Base-by-base conservation (phyloP, 2,329 filamentous ascomycete species). In the Curvularia sp. region DNA sequence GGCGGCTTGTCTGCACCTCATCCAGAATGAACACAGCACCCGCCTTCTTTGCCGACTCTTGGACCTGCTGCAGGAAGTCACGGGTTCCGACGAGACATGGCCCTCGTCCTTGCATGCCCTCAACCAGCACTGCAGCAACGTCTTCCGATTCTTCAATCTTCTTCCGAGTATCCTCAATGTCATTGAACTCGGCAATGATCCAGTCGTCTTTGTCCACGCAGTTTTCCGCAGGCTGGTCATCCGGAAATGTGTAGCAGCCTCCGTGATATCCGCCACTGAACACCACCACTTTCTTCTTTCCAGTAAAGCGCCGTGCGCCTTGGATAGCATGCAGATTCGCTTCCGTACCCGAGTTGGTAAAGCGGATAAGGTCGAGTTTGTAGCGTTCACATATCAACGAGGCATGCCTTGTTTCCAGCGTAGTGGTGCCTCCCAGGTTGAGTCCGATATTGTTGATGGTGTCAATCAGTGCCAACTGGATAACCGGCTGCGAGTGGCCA, bases 1-100 rank as follows among this genome's bases (percentile, higher is more conserved):
- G 53, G 2, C 68, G 64, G 57, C 63, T 67, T 13, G 68, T 71
- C 56, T 69, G 67, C 3, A 72, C 88, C 74, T 92, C 89, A 70
- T 92, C 89, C 13, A 90, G 77, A 34, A 92, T 86, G 62, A 92
- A 82, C 0, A 91, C 57, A 0, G 84, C 84, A 1, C 83, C 83
- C 0, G 79, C 74, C 67, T 81, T 75, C 28, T 74, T 77, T 1
- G 86, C 82, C 5, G 79, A 76, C 0, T 78, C 71, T 43, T 83
- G 82, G 4, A 89, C 74, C 1, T 79, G 79, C 9, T 72, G 59
- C 25, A 89, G 71, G 62, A 90, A 90, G 18, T 80, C 80, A 1
- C 48, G 51, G 0, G 75, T 78, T 0, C 79, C 87, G 0, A 80
- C 76, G 5, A 87, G 81, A 52, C 83, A 85, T 0, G 88, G 88